Evolutionary conservation across 2,329 filamentous ascomycete species (phyloP).

Genomic region (Penicillium palitans): DNA sequence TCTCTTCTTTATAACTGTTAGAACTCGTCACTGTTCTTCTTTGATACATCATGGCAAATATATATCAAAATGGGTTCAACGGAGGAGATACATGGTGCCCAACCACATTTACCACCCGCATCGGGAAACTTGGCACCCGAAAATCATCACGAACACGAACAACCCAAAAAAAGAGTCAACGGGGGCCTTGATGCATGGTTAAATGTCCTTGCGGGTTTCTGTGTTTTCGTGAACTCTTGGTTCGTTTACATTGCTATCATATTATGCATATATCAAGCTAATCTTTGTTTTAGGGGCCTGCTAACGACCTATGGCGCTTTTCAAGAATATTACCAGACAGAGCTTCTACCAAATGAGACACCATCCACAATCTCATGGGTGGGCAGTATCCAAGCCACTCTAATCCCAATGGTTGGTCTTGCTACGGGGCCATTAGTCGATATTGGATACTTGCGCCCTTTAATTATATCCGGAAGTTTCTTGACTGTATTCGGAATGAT

Average conservation of each 20-base stretch:
- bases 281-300: slow-evolving; percentile 35
- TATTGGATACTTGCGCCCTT: slow-evolving; percentile 43
- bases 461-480: slow-evolving; percentile 45
- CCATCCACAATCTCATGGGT: slow-evolving; percentile 53
- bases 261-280: background rate
- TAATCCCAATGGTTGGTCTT: slow-evolving; percentile 51
- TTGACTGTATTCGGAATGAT: slow-evolving; percentile 38
- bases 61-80: background rate
- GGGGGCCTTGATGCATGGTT: slow-evolving; percentile 34
- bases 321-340: slow-evolving; percentile 50
- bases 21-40: background rate
- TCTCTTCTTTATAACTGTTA: slow-evolving; percentile 5
- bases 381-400: slow-evolving; percentile 49
- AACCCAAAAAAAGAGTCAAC: slow-evolving; percentile 20
- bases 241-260: slow-evolving; percentile 8
- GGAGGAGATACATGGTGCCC: slow-evolving; percentile 12
- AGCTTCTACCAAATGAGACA: slow-evolving; percentile 34
- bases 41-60: background rate
- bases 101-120: background rate
- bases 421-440: slow-evolving; percentile 53
- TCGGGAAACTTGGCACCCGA: background rate
- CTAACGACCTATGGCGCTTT: slow-evolving; percentile 52
- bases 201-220: slow-evolving; percentile 33
- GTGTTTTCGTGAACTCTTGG: slow-evolving; percentile 39
- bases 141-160: background rate